Conservation (phyloP, 2,329 filamentous ascomycete genomes). For the Colletotrichum musae region DNA sequence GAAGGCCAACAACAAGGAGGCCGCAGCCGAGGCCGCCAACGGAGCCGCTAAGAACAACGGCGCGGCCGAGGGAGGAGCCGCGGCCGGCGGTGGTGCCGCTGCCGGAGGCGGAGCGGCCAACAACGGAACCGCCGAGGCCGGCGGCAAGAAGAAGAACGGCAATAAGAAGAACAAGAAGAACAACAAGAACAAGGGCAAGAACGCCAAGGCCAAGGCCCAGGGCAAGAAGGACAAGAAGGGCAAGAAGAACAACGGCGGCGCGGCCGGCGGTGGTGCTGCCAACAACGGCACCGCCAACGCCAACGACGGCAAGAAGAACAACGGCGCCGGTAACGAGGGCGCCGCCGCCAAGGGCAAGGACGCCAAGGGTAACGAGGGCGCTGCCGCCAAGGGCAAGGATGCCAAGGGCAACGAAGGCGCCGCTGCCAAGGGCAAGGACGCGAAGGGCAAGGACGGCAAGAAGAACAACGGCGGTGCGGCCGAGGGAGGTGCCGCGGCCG, state of each 20-base stretch:
- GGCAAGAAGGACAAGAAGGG: conserved; percentile 12
- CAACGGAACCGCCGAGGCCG: conserved; percentile 1
- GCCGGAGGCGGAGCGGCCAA: background rate
- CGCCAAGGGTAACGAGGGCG: background rate
- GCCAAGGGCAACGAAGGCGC: background rate
- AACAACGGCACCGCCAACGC: conserved; percentile 28
- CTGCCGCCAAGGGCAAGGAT: background rate
- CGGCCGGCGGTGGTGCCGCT: no score
- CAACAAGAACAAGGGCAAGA: no score
- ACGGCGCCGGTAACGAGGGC: background rate
- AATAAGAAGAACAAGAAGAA: conserved; percentile 6
- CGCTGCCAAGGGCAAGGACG: no score
- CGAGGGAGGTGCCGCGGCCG: background rate
- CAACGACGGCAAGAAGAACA: conserved; percentile 11
- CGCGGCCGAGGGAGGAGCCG: no score
- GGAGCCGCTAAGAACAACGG: no score
- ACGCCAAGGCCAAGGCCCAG: background rate
- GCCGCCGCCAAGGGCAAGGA: conserved; percentile 15
- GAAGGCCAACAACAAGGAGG: no score
- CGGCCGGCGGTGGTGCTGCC: conserved; percentile 4
- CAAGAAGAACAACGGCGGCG: conserved; percentile 13
- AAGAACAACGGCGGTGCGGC: conserved; percentile 1
- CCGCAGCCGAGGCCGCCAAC: no score
- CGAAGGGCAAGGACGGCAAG: conserved; percentile 17
- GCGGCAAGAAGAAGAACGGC: conserved; percentile 9